A percentile compares a stretch with the other conserved stretches of the same genome.
Evolutionary conservation across 1,284 basidiomycete species (phyloP).

Genomic region (Microbotryum scabiosae): DNA sequence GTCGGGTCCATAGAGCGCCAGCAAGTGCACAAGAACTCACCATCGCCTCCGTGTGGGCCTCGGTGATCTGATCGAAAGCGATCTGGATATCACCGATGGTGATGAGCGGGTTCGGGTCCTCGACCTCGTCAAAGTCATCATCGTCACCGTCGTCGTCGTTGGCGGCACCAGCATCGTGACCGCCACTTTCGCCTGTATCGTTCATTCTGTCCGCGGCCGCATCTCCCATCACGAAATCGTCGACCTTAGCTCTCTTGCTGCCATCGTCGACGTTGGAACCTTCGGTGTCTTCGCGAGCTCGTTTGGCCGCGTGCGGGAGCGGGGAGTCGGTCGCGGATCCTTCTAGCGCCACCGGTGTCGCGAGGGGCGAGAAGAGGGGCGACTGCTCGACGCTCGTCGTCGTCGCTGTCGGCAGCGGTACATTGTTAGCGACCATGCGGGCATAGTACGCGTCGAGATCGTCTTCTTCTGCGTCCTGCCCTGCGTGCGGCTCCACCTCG

Average conservation of each 20-base stretch:
- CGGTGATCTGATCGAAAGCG: too few relatives aligned
- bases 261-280: background rate
- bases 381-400: background rate
- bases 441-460: constrained; percentile 35
- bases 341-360: background rate
- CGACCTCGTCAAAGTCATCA: background rate
- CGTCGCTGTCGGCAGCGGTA: background rate
- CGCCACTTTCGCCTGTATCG: constrained; percentile 2
- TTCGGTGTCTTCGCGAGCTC: background rate
- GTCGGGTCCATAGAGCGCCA: too few relatives aligned
- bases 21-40: too few relatives aligned
- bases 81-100: constrained; percentile 5
- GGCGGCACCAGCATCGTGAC: constrained; percentile 11
- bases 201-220: background rate
- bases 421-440: constrained; percentile 15
- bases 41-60: too few relatives aligned
- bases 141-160: constrained; percentile 13
- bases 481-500: too few relatives aligned
- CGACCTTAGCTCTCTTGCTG: background rate
- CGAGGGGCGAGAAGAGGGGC: background rate
- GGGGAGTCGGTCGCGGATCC: background rate
- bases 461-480: constrained; percentile 2
- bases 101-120: constrained; percentile 24
- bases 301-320: background rate
- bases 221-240: background rate